Base-by-base conservation (phyloP, 805 yeast species). In the Metschnikowia gelsemii region DNA sequence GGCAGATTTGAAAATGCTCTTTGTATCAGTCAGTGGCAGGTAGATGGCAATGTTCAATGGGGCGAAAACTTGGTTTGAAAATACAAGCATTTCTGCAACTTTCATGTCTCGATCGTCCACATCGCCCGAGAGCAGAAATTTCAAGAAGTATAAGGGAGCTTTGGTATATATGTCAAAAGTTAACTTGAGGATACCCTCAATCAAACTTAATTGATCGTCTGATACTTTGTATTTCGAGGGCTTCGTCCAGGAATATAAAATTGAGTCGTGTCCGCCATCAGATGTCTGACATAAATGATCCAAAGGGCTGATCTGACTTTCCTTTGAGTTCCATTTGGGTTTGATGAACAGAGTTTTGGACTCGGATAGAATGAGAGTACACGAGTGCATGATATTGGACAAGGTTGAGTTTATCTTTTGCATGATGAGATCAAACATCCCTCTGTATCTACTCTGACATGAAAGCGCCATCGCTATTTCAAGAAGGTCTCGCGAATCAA, bases 111-210 rank as follows among this genome's bases (percentile, higher is more conserved):
- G 21, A 26, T 26, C 25, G 12, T 22, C 27, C 13, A 12, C 42
- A 7, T 27, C 20, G 9, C 16, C 13, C 12, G 16, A 2, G 12
- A 26, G 23, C 22, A 5, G 21, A 13, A 35, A 35, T 22, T 41
- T 40, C 30, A 64, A 64, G 44, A 62, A 69, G 18, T 59, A 49
- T 14, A 56, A 59, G 1, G 75, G 72, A 1, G 59, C 59, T 0
- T 62, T 60, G 4, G 52, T 50, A 45, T 68, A 69, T 3, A 68
- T 56, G 7, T 54, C 43, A 42, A 68, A 61, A 9, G 65, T 48
- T 32, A 65, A 67, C 3, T 65, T 45, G 16, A 69, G 44, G 23
- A 65, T 47, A 39, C 60, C 64, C 46, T 68, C 68, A 13, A 42
- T 23, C 17, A 32, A 27, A 9, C 14, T 11, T 8, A 25, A 11